Evolutionary conservation across 345 rosid genomes (phyloP).

Genomic region (Salix suchowensis): DNA sequence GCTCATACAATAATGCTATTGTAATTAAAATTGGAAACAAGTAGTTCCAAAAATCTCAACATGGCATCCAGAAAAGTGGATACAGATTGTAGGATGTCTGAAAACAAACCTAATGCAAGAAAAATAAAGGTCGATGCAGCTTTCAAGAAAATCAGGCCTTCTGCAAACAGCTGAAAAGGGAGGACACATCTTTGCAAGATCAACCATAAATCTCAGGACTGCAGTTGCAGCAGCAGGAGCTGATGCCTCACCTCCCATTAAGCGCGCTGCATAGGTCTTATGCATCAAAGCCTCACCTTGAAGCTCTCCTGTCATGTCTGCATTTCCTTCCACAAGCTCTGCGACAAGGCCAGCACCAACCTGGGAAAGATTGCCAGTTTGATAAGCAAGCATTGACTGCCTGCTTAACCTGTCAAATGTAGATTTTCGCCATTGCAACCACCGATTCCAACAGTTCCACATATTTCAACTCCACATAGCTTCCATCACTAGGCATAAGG

Average conservation of each 20-base stretch:
- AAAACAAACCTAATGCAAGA: slow-evolving; percentile 86
- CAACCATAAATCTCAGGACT: slow-evolving; percentile 97
- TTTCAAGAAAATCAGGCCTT: slow-evolving; percentile 83
- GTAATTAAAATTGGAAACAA: background rate
- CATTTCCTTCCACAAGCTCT: slow-evolving; percentile 86
- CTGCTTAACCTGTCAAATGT: slow-evolving; percentile 86
- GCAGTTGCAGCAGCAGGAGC: slow-evolving; percentile 99
- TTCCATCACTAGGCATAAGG: slow-evolving; percentile 82
- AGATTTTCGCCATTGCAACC: slow-evolving; percentile 86
- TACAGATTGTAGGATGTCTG: slow-evolving; percentile 16
- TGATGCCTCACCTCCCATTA: slow-evolving; percentile 98
- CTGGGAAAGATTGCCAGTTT: slow-evolving; percentile 89
- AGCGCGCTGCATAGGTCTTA: slow-evolving; percentile 96
- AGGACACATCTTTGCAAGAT: slow-evolving; percentile 95
- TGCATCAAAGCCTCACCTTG: slow-evolving; percentile 99
- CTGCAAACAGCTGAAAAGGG: slow-evolving; percentile 92
- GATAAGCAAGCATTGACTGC: slow-evolving; percentile 85
- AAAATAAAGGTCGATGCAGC: slow-evolving; percentile 89
- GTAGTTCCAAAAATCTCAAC: background rate
- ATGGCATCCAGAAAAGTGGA: slow-evolving; percentile 1
- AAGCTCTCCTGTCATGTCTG: slow-evolving; percentile 93
- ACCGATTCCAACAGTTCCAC: slow-evolving; percentile 91
- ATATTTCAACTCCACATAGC: slow-evolving; percentile 73
- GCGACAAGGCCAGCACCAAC: slow-evolving; percentile 84
- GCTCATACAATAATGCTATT: background rate